Base-by-base conservation (phyloP, 2,329 filamentous ascomycete species). In the Fusarium aywerte region DNA sequence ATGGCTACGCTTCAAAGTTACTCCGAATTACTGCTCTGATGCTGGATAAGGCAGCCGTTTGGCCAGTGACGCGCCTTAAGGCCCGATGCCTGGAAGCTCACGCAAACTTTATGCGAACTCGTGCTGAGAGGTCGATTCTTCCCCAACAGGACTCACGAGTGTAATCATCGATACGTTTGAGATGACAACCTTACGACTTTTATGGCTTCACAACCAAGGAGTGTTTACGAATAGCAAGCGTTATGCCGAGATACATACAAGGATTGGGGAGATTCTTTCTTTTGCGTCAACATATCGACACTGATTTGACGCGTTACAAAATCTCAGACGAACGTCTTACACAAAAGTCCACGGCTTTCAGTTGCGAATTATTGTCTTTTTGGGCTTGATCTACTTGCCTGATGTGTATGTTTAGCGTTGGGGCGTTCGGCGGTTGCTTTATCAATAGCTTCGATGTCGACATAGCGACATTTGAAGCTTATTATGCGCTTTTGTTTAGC, bases 21-120 rank as follows among this genome's bases (percentile, higher is more conserved):
- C 81, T 97, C 72, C 87, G 92, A 73, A 86, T 96, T 54, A 96
- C 92, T 66, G 92, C 93, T 45, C 91, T 92, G 79, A 91, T 96
- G 85, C 85, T 98, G 65, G 91, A 94, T 70, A 93, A 93, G 79
- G 91, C 92, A 65, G 91, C 92, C 68, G 92, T 97, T 27, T 99
- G 96, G 95, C 94, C 94, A 77, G 84, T 87, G 15, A 84, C 84
- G 32, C 83, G 82, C 49, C 75, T 87, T 27, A 87, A 87, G 79
- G 82, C 84, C 2, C 80, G 80, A 49, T 87, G 84, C 65, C 79
- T 88, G 18, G 84, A 87, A 64, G 81, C 80, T 20, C 85, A 88
- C 51, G 84, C 85, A 2, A 81, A 79, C 56, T 80, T 84, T 60
- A 83, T 85, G 79, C 81, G 82, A 44, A 78, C 76, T 4, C 79